Evolutionary conservation across 2,329 filamentous ascomycete species (phyloP).

Genomic region (Hirsutella thompsonii): DNA sequence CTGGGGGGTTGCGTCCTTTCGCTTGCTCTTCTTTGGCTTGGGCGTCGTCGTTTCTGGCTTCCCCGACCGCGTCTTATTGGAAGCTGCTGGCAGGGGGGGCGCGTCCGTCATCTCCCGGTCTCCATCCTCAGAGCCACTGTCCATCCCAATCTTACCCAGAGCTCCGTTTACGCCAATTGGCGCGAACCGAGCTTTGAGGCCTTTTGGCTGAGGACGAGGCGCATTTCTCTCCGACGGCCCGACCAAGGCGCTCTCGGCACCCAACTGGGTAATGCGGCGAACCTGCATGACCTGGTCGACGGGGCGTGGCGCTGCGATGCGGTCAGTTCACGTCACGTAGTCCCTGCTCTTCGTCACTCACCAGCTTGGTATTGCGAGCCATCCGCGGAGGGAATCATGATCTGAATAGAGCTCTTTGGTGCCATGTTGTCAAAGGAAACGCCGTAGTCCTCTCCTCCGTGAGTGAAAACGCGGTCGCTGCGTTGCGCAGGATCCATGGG

Average conservation of each 20-base stretch:
- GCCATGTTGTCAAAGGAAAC: slow-evolving; percentile 39
- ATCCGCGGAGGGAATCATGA: slow-evolving; percentile 46
- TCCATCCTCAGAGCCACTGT: slow-evolving; percentile 21
- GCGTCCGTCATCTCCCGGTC: slow-evolving; percentile 31
- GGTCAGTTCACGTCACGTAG: slow-evolving; percentile 3
- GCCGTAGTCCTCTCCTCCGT: slow-evolving; percentile 52
- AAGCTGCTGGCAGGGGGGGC: slow-evolving; percentile 12
- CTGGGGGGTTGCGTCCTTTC: not conserved
- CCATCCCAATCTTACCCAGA: slow-evolving; percentile 25
- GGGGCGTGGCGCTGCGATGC: slow-evolving; percentile 17
- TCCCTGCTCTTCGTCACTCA: slow-evolving; percentile 23
- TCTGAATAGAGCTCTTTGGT: slow-evolving; percentile 37
- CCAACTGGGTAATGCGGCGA: slow-evolving; percentile 46
- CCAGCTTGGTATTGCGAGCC: slow-evolving; percentile 40
- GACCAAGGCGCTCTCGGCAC: slow-evolving; percentile 19
- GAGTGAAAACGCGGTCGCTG: slow-evolving; percentile 42
- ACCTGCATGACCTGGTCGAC: slow-evolving; percentile 52
- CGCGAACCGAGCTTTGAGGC: slow-evolving; percentile 52
- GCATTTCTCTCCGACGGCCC: slow-evolving; percentile 35
- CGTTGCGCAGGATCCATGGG: slow-evolving; percentile 39
- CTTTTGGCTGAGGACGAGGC: slow-evolving; percentile 52
- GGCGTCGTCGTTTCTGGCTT: slow-evolving; percentile 15
- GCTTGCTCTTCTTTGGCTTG: slow-evolving; percentile 9
- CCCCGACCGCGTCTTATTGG: slow-evolving; percentile 4
- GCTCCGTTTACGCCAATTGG: slow-evolving; percentile 43